Percentiles rank a stretch among this genome's conserved stretches.
Evolutionary conservation across 2,329 filamentous ascomycete species (phyloP).

Genomic region (Claviceps pusilla): DNA sequence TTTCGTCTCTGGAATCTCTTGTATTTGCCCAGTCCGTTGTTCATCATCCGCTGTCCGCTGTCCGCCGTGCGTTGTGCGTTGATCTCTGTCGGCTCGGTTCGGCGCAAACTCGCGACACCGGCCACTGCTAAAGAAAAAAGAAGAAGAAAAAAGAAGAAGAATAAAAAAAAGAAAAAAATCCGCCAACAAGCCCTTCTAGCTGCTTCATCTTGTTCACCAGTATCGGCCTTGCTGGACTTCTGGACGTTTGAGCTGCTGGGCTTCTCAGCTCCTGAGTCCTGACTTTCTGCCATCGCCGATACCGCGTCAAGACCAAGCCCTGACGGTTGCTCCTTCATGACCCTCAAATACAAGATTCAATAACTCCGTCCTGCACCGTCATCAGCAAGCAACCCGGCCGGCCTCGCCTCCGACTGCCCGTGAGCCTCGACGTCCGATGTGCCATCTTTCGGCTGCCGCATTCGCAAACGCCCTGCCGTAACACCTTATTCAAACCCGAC

Average conservation of each 20-base stretch:
- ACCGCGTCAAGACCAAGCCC: too few species aligned
- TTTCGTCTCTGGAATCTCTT: too few species aligned
- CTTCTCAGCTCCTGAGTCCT: too few species aligned
- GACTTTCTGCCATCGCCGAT: background rate
- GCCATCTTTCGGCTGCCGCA: background rate
- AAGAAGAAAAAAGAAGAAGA: too few species aligned
- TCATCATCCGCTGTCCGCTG: too few species aligned
- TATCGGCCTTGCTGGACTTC: background rate
- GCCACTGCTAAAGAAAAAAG: too few species aligned
- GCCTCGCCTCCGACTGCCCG: background rate
- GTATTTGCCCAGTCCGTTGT: too few species aligned
- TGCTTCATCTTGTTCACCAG: background rate
- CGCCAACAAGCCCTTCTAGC: background rate
- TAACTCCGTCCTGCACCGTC: background rate
- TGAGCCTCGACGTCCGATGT: background rate
- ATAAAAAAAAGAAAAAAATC: too few species aligned
- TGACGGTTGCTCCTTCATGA: too few species aligned
- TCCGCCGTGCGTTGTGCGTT: too few species aligned
- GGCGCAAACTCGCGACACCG: background rate
- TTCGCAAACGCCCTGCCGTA: background rate
- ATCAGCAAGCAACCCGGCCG: background rate
- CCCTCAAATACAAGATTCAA: background rate
- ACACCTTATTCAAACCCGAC: constrained; percentile 6
- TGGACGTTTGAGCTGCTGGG: background rate
- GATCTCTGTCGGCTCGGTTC: background rate